Conservation (phyloP, 176 grass and related monocot genomes). For the Zea luxurians region DNA sequence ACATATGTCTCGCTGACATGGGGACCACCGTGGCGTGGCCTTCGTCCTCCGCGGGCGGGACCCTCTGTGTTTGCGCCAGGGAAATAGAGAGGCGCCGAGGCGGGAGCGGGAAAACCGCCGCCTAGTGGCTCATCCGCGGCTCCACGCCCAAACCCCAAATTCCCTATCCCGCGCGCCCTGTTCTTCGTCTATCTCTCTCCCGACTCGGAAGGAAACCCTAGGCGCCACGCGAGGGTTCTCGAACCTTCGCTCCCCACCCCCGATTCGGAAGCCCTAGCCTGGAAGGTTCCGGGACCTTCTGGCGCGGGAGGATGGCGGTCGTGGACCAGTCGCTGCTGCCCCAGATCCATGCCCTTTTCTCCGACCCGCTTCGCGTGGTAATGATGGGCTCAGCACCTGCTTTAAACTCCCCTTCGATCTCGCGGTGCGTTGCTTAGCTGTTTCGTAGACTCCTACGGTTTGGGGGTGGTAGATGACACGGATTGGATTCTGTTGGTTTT, state of each 20-base stretch:
- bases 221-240: not conserved
- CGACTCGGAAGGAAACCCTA: constrained; percentile 38
- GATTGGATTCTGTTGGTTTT: not conserved
- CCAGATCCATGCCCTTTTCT: constrained; percentile 84
- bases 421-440: not conserved
- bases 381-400: constrained; percentile 10
- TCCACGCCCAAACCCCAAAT: not conserved
- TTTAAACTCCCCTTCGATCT: not conserved
- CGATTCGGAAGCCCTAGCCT: too few relatives aligned
- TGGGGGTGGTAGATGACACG: not conserved
- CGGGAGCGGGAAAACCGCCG: constrained; percentile 58
- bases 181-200: not conserved
- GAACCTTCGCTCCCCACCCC: too few relatives aligned
- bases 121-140: not conserved
- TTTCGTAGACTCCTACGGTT: not conserved
- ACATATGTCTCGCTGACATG: not conserved
- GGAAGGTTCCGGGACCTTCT: not conserved
- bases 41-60: not conserved
- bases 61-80: not conserved
- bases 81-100: constrained; percentile 1
- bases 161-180: not conserved
- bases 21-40: not conserved
- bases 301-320: constrained; percentile 49
- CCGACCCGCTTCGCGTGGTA: constrained; percentile 94
- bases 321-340: constrained; percentile 51